Evolutionary conservation across 2,329 filamentous ascomycete genomes (phyloP), one percentile per base, ranked within the genome.

Genomic region (Fusarium nisikadoi): DNA sequence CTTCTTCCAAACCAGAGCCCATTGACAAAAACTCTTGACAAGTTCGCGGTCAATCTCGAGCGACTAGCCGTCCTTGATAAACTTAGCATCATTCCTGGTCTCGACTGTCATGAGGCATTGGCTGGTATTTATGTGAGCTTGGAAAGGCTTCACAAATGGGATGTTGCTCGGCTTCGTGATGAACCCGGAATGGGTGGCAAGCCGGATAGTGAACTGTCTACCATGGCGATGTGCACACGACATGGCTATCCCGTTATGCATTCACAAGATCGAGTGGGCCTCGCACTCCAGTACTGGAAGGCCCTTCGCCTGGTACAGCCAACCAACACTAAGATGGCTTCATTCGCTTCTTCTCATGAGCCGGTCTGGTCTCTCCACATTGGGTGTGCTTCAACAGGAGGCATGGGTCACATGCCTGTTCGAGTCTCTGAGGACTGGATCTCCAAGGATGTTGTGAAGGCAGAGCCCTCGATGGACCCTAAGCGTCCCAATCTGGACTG

Each of bases 261-360:
- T 80, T 86, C 87, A 19, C 85, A 89, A 55, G 86, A 87, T 27
- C 88, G 87, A 54, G 83, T 95, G 31, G 94, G 94, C 2, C 82
- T 95, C 62, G 89, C 88, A 53, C 76, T 96, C 42, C 91, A 94
- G 71, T 97, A 95, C 79, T 96, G 93, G 93, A 91, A 89, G 79
- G 87, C 91, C 74, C 83, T 85, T 61, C 85, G 88, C 50, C 84
- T 87, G 50, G 79, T 89, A 20, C 81, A 78, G 6, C 79, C 80
- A 10, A 78, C 76, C 5, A 80, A 73, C 50, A 79, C 81, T 50
- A 78, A 81, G 23, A 80, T 83, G 36, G 79, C 83, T 23, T 75
- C 78, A 16, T 79, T 82, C 35, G 80, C 81, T 36, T 80, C 83
- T 31, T 79, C 84, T 11, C 78, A 77, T 29, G 84, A 86, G 66